These are phyloP conservation scores for Populus hybrid DNA, from an alignment of 441 rosid genomes.

Conservation along the genomic window DNA sequence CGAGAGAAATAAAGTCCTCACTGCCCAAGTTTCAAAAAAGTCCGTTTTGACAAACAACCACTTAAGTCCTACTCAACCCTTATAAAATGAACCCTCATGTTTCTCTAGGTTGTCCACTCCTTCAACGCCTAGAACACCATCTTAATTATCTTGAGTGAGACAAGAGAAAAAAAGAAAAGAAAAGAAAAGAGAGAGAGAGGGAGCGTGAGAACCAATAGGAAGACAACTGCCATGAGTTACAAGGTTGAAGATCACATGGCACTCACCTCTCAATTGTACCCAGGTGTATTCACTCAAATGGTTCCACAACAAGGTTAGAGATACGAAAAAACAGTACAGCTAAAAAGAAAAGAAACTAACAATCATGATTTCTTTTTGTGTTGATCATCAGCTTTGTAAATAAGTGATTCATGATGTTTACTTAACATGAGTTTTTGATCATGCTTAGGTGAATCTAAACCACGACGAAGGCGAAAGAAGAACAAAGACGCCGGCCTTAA, in stretches of 20 bases:
- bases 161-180: not conserved
- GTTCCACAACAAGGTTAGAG: slow-evolving; percentile 57
- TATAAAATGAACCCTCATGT: slow-evolving; percentile 25
- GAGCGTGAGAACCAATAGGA: slow-evolving; percentile 18
- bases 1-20: not conserved
- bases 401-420: not conserved
- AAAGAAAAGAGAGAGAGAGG: slow-evolving; percentile 13
- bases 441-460: slow-evolving; percentile 42
- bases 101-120: slow-evolving; percentile 34
- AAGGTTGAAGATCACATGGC: slow-evolving; percentile 41
- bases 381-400: not conserved
- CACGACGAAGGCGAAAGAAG: slow-evolving; percentile 54
- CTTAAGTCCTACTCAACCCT: slow-evolving; percentile 16
- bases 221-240: slow-evolving; percentile 27
- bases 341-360: not conserved
- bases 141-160: not conserved
- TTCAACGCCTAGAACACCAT: slow-evolving; percentile 18
- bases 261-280: slow-evolving; percentile 50
- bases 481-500: slow-evolving; percentile 30
- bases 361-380: not conserved
- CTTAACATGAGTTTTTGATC: not conserved
- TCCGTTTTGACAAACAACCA: slow-evolving; percentile 7
- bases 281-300: slow-evolving; percentile 36
- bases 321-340: not conserved
- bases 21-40: not conserved